Percentiles rank a stretch among this genome's conserved stretches.
Evolutionary conservation across 225 moss, liverwort and hornwort species (phyloP).

Genomic region (Physcomitrellopsis africana): DNA sequence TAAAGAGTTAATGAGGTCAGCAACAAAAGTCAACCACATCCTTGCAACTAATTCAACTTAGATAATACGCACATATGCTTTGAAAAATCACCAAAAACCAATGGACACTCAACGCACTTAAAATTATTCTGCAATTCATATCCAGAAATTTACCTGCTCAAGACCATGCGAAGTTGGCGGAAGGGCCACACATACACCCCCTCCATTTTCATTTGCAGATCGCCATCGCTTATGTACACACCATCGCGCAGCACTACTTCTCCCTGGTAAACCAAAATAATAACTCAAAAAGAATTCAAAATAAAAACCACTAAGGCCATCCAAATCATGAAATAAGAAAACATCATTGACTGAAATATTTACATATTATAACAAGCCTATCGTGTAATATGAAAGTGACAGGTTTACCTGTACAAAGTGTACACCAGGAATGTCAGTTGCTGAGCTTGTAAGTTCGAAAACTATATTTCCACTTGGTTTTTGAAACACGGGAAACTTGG

Average conservation of each 20-base stretch:
- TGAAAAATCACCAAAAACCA: not conserved
- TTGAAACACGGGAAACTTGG: slow-evolving; percentile 62
- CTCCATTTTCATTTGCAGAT: slow-evolving; percentile 82
- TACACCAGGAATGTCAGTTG: slow-evolving; percentile 65
- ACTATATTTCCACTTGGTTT: slow-evolving; percentile 64
- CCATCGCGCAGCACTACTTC: slow-evolving; percentile 74
- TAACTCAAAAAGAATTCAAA: not conserved
- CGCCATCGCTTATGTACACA: slow-evolving; percentile 54
- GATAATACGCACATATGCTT: not conserved
- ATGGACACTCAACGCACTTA: not conserved
- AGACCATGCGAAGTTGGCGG: slow-evolving; percentile 70
- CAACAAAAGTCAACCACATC: not conserved
- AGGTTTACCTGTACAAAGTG: slow-evolving; percentile 66
- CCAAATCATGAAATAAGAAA: not conserved
- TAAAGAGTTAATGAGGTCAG: not conserved
- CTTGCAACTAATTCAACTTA: slow-evolving; percentile 2
- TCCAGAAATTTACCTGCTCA: slow-evolving; percentile 46
- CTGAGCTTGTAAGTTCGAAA: slow-evolving; percentile 71
- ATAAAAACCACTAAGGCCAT: not conserved
- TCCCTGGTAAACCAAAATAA: slow-evolving; percentile 36
- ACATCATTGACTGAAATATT: not conserved
- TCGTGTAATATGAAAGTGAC: not conserved
- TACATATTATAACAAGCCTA: not conserved
- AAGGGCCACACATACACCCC: slow-evolving; percentile 80
- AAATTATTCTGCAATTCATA: not conserved